phyloP scores from a whole-genome alignment of 805 yeast species.

The Cyberlindnera misumaiensis region DNA sequence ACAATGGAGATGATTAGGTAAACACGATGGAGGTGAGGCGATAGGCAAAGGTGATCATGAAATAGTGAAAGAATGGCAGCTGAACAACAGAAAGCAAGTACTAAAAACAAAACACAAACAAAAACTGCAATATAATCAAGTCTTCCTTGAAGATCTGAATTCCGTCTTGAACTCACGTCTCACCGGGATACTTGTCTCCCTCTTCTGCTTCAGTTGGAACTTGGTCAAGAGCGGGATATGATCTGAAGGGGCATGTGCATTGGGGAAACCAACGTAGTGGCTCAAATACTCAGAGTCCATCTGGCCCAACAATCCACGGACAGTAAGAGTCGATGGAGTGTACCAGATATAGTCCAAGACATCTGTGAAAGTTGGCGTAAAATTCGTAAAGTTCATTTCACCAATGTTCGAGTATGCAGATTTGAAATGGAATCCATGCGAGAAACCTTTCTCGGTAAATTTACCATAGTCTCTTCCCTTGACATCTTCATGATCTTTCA shows the following conservation, averaged over 20 bases:
- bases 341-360: constrained; percentile 96
- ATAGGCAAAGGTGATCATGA: background rate
- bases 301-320: constrained; percentile 79
- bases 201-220: constrained; percentile 38
- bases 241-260: constrained; percentile 89
- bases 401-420: constrained; percentile 81
- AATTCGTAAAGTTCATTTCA: constrained; percentile 91
- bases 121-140: constrained; percentile 9
- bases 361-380: constrained; percentile 88
- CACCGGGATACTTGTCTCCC: constrained; percentile 12
- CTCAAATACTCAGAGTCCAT: constrained; percentile 72
- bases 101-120: background rate
- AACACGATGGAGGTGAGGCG: background rate
- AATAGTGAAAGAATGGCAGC: background rate
- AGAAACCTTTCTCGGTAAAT: constrained; percentile 83
- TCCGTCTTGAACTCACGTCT: constrained; percentile 20
- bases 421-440: constrained; percentile 72
- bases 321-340: constrained; percentile 72
- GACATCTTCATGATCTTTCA: constrained; percentile 73
- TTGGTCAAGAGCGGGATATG: constrained; percentile 83
- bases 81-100: background rate
- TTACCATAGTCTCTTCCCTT: constrained; percentile 86
- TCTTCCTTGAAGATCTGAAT: constrained; percentile 26
- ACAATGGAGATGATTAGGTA: background rate
- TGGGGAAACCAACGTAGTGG: constrained; percentile 86